Conservation (phyloP, 306 rosid species). For the Casuarina cunninghamiana region DNA sequence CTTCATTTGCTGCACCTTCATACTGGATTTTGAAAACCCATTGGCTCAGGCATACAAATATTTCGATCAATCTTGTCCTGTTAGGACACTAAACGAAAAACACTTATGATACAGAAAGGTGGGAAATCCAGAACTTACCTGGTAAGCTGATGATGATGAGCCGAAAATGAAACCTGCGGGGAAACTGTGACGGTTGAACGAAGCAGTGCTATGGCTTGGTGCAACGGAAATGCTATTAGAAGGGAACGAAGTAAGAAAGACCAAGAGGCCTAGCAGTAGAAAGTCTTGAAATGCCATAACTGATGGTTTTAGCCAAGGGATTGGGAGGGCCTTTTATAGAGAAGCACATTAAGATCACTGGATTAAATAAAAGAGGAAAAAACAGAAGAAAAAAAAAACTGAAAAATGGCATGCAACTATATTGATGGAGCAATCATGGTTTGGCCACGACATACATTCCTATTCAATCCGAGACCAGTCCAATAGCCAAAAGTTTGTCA, state of each 20-base stretch:
- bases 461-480: too few relatives aligned
- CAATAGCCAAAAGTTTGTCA: too few relatives aligned
- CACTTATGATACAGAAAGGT: background rate
- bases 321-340: too few relatives aligned
- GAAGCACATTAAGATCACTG: too few relatives aligned
- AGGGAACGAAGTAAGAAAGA: background rate
- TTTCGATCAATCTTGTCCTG: background rate
- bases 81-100: background rate
- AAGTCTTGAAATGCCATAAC: too few relatives aligned
- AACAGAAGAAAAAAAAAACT: too few relatives aligned
- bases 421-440: too few relatives aligned
- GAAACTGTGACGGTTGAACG: slow-evolving; percentile 41
- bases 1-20: slow-evolving; percentile 30
- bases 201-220: background rate
- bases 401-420: too few relatives aligned
- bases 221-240: background rate
- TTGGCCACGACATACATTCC: too few relatives aligned
- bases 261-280: background rate
- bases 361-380: too few relatives aligned
- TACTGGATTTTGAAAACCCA: slow-evolving; percentile 28
- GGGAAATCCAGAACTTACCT: slow-evolving; percentile 22
- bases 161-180: slow-evolving; percentile 47
- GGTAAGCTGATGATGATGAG: slow-evolving; percentile 43
- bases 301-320: too few relatives aligned
- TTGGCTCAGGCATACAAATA: background rate